A percentile compares a stretch with the other conserved stretches of the same genome.
phyloP scores from a whole-genome alignment of 257 asterid genomes.

The Nicotiana sylvestris region DNA sequence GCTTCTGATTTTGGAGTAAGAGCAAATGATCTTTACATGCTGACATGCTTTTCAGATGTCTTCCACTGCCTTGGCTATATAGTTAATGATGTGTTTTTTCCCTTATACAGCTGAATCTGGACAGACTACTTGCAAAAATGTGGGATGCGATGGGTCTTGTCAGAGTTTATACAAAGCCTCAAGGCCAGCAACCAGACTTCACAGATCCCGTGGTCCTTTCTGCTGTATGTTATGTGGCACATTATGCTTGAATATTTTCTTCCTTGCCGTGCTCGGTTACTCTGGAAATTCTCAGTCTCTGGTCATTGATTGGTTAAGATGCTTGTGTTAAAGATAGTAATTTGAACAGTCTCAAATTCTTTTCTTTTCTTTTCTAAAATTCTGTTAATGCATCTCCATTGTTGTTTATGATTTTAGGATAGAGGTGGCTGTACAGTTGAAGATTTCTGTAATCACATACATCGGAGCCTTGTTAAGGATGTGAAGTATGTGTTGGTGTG shows the following conservation, averaged over 20 bases:
- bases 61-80: background rate
- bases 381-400: slow-evolving; percentile 1
- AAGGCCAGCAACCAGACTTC: slow-evolving; percentile 99
- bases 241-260: background rate
- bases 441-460: slow-evolving; percentile 95
- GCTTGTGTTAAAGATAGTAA: background rate
- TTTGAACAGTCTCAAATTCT: background rate
- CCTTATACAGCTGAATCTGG: slow-evolving; percentile 40
- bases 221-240: slow-evolving; percentile 43
- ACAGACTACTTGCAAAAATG: slow-evolving; percentile 76
- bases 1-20: background rate
- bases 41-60: background rate
- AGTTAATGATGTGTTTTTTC: slow-evolving; percentile 16
- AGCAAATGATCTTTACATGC: background rate
- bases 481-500: slow-evolving; percentile 93
- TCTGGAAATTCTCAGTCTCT: slow-evolving; percentile 2
- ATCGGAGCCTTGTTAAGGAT: slow-evolving; percentile 89
- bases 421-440: slow-evolving; percentile 97
- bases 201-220: slow-evolving; percentile 95
- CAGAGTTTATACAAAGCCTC: slow-evolving; percentile 93
- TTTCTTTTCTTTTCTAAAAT: background rate
- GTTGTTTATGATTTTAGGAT: slow-evolving; percentile 53
- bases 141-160: slow-evolving; percentile 95
- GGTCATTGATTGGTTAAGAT: background rate
- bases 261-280: background rate